A percentile compares a stretch with the other conserved stretches of the same genome.
phyloP scores from a whole-genome alignment of 2,329 filamentous ascomycete species.

The Claviceps digitariae region DNA sequence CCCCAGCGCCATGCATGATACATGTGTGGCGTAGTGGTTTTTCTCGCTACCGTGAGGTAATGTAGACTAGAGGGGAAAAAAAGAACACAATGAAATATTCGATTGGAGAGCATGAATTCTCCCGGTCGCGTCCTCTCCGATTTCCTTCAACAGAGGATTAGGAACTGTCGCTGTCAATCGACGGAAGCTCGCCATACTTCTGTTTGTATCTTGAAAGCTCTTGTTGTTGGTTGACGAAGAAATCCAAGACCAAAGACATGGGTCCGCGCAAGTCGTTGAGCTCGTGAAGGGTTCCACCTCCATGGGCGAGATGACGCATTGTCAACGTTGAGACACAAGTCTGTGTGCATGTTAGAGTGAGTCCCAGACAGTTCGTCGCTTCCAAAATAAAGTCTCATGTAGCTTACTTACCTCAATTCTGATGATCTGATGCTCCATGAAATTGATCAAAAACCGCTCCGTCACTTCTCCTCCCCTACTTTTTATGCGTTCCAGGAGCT shows the following conservation, averaged over 20 bases:
- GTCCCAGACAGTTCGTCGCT: too few species aligned
- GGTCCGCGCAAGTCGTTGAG: conserved; percentile 64
- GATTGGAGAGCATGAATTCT: background rate
- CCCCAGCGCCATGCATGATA: background rate
- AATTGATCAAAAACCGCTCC: conserved; percentile 74
- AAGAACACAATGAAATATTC: background rate
- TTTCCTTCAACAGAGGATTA: conserved; percentile 5
- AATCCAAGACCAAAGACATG: conserved; percentile 57
- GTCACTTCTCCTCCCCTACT: conserved; percentile 68
- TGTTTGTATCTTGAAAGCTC: conserved; percentile 51
- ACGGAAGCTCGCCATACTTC: conserved; percentile 31
- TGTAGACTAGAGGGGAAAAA: background rate
- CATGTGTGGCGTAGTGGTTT: background rate
- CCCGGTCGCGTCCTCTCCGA: conserved; percentile 12
- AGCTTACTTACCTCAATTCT: conserved; percentile 70
- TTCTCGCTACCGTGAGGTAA: background rate
- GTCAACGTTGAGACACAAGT: conserved; percentile 68
- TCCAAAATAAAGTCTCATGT: too few species aligned
- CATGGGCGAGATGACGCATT: conserved; percentile 65
- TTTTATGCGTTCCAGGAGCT: conserved; percentile 58
- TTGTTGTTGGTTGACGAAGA: conserved; percentile 45
- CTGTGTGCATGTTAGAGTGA: conserved; percentile 32
- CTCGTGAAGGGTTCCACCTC: conserved; percentile 45
- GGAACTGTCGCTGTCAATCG: conserved; percentile 11
- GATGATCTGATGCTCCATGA: conserved; percentile 89